Base-by-base conservation (phyloP, 768 basidiomycete species). In the Phylloporus sp. region DNA sequence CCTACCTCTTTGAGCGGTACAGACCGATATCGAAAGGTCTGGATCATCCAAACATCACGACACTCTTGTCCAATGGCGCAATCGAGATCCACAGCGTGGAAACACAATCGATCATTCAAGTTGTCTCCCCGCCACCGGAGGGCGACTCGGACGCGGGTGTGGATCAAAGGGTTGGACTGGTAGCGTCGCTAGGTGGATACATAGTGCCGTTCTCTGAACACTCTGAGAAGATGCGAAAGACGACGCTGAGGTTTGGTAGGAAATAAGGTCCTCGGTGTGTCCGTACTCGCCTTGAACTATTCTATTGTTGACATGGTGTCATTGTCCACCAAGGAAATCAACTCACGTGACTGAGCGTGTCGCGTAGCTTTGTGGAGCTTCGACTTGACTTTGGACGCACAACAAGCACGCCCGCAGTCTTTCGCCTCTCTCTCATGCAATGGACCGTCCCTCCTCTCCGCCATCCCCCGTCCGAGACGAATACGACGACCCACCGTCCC, bases 31-130 rank as follows among this genome's bases (percentile, higher is more conserved):
- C 31, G 20, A 34, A 54, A 90, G 90, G 81, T 49, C 71, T 92
- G 42, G 92, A 96, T 61, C 81, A 83, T 54, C 92, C 90, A 4
- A 84, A 87, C 52, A 70, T 92, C 42, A 81, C 82, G 11, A 78
- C 91, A 1, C 75, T 96, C 4, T 73, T 96, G 4, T 80, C 84
- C 3, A 82, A 94, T 61, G 74, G 81, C 41, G 85, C 81, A 1
- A 78, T 97, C 44, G 82, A 88, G 59, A 77, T 95, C 5, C 92
- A 96, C 62, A 83, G 75, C 49, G 69, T 95, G 44, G 80, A 89
- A 62, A 80, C 83, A 1, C 88, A 89, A 56, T 57, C 69, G 20
- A 80, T 85, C 33, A 74, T 80, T 2, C 92, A 94, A 62, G 78
- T 83, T 23, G 68, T 95, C 14, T 62, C 77, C 7, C 72, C 81